Evolutionary conservation across 192 early-diverging fungal species (phyloP).

Genomic region (Radiomyces spectabilis): DNA sequence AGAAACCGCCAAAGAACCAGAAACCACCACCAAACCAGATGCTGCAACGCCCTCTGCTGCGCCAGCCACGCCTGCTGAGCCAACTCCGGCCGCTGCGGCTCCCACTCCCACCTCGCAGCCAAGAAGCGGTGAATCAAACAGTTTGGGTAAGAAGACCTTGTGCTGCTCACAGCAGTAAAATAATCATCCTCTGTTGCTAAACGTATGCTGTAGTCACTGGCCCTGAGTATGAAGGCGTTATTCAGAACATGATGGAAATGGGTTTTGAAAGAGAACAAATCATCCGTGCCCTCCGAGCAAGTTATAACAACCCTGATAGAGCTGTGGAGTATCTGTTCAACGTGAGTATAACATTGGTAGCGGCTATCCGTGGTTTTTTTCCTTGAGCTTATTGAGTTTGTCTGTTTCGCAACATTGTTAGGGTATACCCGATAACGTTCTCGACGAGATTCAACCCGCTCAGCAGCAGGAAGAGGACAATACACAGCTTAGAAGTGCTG

Average conservation of each 20-base stretch:
- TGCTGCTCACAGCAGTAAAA: too few species aligned
- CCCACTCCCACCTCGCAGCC: slow-evolving; percentile 34
- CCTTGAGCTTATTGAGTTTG: too few species aligned
- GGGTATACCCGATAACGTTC: slow-evolving; percentile 74
- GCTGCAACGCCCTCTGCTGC: slow-evolving; percentile 32
- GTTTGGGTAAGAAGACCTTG: slow-evolving; percentile 1
- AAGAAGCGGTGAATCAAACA: slow-evolving; percentile 9
- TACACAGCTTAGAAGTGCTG: too few species aligned
- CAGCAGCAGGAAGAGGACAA: not conserved
- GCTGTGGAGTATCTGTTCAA: slow-evolving; percentile 94
- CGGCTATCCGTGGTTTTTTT: slow-evolving; percentile 2
- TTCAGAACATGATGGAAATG: slow-evolving; percentile 91
- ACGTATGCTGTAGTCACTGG: slow-evolving; percentile 57
- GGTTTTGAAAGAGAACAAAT: slow-evolving; percentile 86
- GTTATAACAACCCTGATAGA: slow-evolving; percentile 95
- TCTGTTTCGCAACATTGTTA: too few species aligned
- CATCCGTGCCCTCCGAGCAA: slow-evolving; percentile 86
- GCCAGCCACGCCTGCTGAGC: slow-evolving; percentile 26
- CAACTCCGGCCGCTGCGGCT: slow-evolving; percentile 33
- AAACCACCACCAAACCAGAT: slow-evolving; percentile 3
- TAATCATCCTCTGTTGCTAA: too few species aligned
- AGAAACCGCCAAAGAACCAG: not conserved
- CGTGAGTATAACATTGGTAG: slow-evolving; percentile 33
- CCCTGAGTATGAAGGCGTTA: slow-evolving; percentile 68
- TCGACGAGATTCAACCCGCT: slow-evolving; percentile 28